Evolutionary conservation across 202 grass and related monocot species (phyloP), one percentile per base, ranked within the genome.

Genomic region (Panicum virgatum): DNA sequence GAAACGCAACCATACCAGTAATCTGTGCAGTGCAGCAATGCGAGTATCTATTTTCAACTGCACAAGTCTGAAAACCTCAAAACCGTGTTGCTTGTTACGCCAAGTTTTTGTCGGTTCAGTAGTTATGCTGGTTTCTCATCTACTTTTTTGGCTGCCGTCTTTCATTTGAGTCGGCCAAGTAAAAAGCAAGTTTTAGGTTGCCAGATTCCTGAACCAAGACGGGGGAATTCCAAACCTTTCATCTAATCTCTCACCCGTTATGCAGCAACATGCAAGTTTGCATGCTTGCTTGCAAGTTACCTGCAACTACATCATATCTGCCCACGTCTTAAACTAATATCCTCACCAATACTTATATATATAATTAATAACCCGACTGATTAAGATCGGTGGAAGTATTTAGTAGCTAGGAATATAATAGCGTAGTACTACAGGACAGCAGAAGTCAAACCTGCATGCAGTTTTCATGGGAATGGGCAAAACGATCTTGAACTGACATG

Each of bases 81-180:
- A 73, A 81, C 61, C 53, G 42, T 52, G 68, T 80, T 52, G 43
- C 86, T 80, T 84, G 36, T 57, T 19, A 43, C 36, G 44, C 12
- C 8, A 12, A 18, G 40, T 79, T 73, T 79, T 82, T 86, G 58
- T 82, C 82, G 58, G 79, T 81, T 79, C 36, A 62, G 66, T 73
- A 50, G 81, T 60, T 84, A 82, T 78, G 40, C 71, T 61, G 71
- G 18, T 80, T 84, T 90, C 84, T 70, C 84, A 84, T 76, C 88
- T 87, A 82, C 66, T 5, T 2, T 72, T 81, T 48, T 51, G 19
- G 53, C 25, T 14, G 5, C 5, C 10, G 32, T 34, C 32, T 34
- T 34, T 34, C 32, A 34, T 54, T 83, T 64, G 8, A 61, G 50
- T 52, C 32, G 39, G 19, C 23, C 12, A 61, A 63, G 20, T 56